Evolutionary conservation across 352 stramenopile genomes (phyloP), one percentile per base, ranked within the genome.

Genomic region (Stephanocyclus meneghinianus): DNA sequence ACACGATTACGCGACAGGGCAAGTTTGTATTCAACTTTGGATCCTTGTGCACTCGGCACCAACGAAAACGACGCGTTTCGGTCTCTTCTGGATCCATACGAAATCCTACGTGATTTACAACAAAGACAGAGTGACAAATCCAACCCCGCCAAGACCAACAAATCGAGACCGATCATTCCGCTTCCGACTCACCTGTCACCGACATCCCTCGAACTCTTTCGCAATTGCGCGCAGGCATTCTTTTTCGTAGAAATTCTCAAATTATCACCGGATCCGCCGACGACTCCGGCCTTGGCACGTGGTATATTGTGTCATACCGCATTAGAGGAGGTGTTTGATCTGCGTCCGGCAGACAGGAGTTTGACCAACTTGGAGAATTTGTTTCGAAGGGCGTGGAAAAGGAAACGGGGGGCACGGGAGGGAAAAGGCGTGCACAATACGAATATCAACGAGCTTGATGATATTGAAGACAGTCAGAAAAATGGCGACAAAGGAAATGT

Each of bases 291-390:
- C 13, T 65, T 91, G 48, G 80, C 78, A 15, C 85, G 86, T 55
- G 89, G 89, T 18, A 87, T 81, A 16, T 83, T 92, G 56, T 90
- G 85, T 56, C 89, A 94, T 62, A 72, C 55, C 8, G 87, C 87
- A 15, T 74, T 94, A 35, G 89, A 94, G 73, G 74, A 93, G 45
- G 48, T 94, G 2, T 94, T 91, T 79, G 84, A 92, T 72, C 61
- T 92, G 42, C 60, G 79, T 45, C 81, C 84, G 15, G 8, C 37
- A 8, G 78, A 94, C 13, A 72, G 89, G 47, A 92, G 71, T 42
- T 63, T 92, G 53, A 60, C 74, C 35, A 87, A 87, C 72, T 73
- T 93, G 42, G 76, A 92, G 53, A 90, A 94, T 76, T 78, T 94
- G 42, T 87, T 92, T 70, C 71, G 89, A 29, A 77, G 68, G 8